Evolutionary conservation across 2,329 filamentous ascomycete species (phyloP), one percentile per base, ranked within the genome.

Genomic region (Dothideomycetes sp.): DNA sequence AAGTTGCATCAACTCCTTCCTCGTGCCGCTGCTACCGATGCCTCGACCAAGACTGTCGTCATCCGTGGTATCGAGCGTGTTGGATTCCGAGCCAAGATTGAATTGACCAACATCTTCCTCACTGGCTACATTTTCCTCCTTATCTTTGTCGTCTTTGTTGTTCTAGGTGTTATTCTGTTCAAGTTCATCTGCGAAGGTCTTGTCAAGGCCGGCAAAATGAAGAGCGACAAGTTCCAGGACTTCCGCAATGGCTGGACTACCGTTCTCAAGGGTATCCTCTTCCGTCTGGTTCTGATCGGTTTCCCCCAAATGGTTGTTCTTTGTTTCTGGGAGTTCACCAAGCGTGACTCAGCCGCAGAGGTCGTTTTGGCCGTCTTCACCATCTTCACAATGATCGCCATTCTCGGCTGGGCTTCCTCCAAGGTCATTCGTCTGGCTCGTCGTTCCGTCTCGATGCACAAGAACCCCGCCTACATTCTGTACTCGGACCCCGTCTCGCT

Each of bases 191-290:
- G 82, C 60, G 88, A 95, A 61, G 59, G 83, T 34, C 76, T 82
- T 9, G 78, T 79, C 51, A 86, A 78, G 65, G 71, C 76, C 47
- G 78, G 78, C 53, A 82, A 77, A 71, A 86, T 94, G 70, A 83
- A 85, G 64, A 70, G 71, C 42, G 83, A 94, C 58, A 87, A 84
- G 53, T 95, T 95, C 63, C 71, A 82, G 51, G 88, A 95, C 53
- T 95, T 96, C 75, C 82, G 89, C 48, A 89, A 91, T 54, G 87
- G 86, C 51, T 95, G 89, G 89, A 79, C 81, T 49, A 88, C 87
- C 11, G 82, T 95, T 5, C 74, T 94, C 54, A 93, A 94, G 69
- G 89, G 89, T 43, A 93, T 95, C 51, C 71, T 95, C 49, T 95
- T 91, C 74, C 83, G 89, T 49, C 73, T 94, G 54, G 73, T 65